Evolutionary conservation across 169 alveolate genomes (phyloP).

Genomic region (Haemoproteus tartakovskyi): DNA sequence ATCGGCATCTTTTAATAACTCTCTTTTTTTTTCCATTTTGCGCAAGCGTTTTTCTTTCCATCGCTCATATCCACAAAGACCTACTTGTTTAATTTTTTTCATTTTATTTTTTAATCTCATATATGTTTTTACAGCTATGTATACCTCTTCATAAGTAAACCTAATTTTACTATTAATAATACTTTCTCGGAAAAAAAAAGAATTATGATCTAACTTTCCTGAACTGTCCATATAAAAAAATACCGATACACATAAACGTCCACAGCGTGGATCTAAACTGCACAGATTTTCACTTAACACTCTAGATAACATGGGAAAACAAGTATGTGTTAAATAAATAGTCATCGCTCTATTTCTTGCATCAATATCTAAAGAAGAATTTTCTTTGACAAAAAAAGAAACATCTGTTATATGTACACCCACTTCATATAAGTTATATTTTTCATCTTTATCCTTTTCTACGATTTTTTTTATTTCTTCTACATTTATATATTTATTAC

Average conservation of each 20-base stretch:
- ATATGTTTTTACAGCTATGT: constrained; percentile 7
- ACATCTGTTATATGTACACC: constrained; percentile 98
- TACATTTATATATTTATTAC: constrained; percentile 23
- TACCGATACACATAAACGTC: constrained; percentile 36
- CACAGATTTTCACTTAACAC: constrained; percentile 53
- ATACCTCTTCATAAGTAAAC: constrained; percentile 53
- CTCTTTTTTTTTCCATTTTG: neutral
- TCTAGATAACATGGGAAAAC: constrained; percentile 67
- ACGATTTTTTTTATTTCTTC: constrained; percentile 24
- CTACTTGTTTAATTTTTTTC: constrained; percentile 12
- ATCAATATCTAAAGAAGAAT: constrained; percentile 89
- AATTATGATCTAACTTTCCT: constrained; percentile 47
- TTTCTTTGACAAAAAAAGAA: constrained; percentile 89
- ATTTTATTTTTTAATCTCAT: constrained; percentile 12
- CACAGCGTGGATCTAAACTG: constrained; percentile 40
- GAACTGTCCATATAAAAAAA: constrained; percentile 62
- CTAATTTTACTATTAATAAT: constrained; percentile 43
- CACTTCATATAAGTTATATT: constrained; percentile 75
- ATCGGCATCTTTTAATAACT: neutral
- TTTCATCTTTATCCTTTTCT: constrained; percentile 7
- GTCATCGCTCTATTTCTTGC: constrained; percentile 91
- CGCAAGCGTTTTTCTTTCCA: neutral
- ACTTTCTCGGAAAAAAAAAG: constrained; percentile 40
- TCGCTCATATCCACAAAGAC: no score
- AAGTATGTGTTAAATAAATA: constrained; percentile 87